A percentile compares a stretch with the other conserved stretches of the same genome.
These are phyloP conservation scores for Chaetomidium leptoderma DNA, from an alignment of 495 filamentous ascomycete species.

Conservation along the genomic window DNA sequence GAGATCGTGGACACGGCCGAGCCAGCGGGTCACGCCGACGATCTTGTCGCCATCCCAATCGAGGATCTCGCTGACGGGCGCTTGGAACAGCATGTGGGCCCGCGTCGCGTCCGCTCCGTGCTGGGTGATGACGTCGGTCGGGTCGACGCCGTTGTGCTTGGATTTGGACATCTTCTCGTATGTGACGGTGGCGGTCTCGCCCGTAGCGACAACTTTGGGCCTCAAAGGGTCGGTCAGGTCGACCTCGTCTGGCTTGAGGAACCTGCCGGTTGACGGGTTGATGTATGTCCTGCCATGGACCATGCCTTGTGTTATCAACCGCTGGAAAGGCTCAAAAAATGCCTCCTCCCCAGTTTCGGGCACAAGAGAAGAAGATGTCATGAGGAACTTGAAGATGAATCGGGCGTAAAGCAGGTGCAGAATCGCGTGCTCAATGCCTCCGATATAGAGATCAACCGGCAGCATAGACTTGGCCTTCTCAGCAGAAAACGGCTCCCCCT, in stretches of 20 bases:
- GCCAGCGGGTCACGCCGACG: conserved; percentile 74
- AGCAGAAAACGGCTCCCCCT: conserved; percentile 55
- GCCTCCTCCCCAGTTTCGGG: conserved; percentile 21
- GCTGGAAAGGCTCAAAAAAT: conserved; percentile 79
- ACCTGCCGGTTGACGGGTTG: conserved; percentile 68
- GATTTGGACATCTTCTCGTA: conserved; percentile 97
- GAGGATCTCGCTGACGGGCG: conserved; percentile 73
- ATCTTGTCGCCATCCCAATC: conserved; percentile 89
- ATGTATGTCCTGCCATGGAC: conserved; percentile 81
- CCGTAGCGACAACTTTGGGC: conserved; percentile 58
- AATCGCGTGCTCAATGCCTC: conserved; percentile 86
- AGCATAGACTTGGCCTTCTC: conserved; percentile 49
- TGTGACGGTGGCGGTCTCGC: conserved; percentile 53
- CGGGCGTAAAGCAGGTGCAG: conserved; percentile 87
- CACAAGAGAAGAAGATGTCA: conserved; percentile 45
- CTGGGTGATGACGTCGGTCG: conserved; percentile 59
- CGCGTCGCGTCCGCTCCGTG: conserved; percentile 82
- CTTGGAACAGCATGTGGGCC: conserved; percentile 83
- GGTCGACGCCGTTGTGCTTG: conserved; percentile 91
- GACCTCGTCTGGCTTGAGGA: conserved; percentile 74
- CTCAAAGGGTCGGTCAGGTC: conserved; percentile 54
- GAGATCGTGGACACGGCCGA: conserved; percentile 59
- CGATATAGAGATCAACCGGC: conserved; percentile 82
- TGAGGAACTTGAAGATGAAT: conserved; percentile 84
- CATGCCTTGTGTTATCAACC: conserved; percentile 84